A percentile compares a stretch with the other conserved stretches of the same genome.
These are phyloP conservation scores for Aspergillus avenaceus DNA, from an alignment of 495 filamentous ascomycete species.

Conservation along the genomic window DNA sequence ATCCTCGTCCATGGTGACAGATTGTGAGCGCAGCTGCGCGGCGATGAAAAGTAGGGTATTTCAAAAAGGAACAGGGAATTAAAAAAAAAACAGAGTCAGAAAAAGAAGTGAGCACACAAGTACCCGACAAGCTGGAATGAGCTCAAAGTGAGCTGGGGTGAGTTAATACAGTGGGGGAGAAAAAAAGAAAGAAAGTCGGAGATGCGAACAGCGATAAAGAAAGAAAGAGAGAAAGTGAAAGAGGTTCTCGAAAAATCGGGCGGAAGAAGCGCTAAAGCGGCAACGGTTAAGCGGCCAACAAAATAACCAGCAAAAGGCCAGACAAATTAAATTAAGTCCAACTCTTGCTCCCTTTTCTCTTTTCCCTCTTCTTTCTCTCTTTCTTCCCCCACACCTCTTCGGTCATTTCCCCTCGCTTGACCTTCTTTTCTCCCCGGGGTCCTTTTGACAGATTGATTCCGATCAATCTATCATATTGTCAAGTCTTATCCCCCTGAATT, in stretches of 20 bases:
- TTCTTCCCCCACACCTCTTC: constrained; percentile 7
- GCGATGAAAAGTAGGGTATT: background rate
- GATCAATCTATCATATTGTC: background rate
- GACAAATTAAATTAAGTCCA: constrained; percentile 12
- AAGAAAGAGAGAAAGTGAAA: background rate
- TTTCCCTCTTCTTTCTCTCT: constrained; percentile 12
- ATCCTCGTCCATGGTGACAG: constrained; percentile 51
- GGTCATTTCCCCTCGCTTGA: constrained; percentile 5
- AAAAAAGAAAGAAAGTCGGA: background rate
- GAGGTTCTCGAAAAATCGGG: constrained; percentile 26
- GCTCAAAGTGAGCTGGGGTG: background rate
- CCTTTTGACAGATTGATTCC: constrained; percentile 14
- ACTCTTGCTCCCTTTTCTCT: constrained; percentile 12
- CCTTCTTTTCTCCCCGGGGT: background rate
- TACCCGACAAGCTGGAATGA: background rate
- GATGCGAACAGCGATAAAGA: constrained; percentile 1
- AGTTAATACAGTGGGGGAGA: background rate
- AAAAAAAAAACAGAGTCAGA: constrained; percentile 4
- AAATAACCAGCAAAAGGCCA: constrained; percentile 15
- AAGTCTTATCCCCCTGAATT: constrained; percentile 10
- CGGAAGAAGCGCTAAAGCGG: constrained; percentile 26
- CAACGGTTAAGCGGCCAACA: constrained; percentile 22
- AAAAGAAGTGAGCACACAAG: background rate
- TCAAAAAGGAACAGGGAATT: background rate
- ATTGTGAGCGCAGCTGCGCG: constrained; percentile 12